phyloP scores from a whole-genome alignment of 495 filamentous ascomycete genomes.

The Penicillium chermesinum region DNA sequence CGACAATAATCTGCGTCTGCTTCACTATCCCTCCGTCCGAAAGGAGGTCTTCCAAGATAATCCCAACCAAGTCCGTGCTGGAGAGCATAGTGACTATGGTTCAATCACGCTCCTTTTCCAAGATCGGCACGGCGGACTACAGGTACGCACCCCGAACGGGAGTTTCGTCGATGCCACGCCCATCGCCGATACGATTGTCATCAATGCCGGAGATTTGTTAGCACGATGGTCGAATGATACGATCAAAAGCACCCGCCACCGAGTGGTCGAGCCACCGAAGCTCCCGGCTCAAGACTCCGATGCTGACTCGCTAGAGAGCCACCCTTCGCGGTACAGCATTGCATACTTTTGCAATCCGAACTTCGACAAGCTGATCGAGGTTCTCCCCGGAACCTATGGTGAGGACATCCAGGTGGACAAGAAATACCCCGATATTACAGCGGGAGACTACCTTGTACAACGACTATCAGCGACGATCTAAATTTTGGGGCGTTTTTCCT shows the following conservation, averaged over 20 bases:
- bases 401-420: constrained; percentile 54
- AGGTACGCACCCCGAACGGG: constrained; percentile 73
- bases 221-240: constrained; percentile 87
- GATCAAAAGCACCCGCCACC: constrained; percentile 82
- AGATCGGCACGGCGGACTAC: constrained; percentile 73
- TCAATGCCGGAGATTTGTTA: constrained; percentile 88
- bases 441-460: constrained; percentile 77
- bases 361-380: constrained; percentile 70
- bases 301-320: constrained; percentile 18
- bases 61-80: constrained; percentile 72
- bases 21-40: constrained; percentile 77
- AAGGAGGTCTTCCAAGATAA: constrained; percentile 66
- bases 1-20: constrained; percentile 81
- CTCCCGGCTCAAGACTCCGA: constrained; percentile 10
- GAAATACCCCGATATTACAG: constrained; percentile 75
- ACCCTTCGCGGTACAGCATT: constrained; percentile 48
- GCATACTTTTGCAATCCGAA: constrained; percentile 93
- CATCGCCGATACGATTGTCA: constrained; percentile 75
- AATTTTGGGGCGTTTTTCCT: no score
- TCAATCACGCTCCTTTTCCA: constrained; percentile 88
- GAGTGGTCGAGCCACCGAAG: constrained; percentile 77
- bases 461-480: constrained; percentile 62
- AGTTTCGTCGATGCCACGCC: constrained; percentile 80
- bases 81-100: constrained; percentile 86
- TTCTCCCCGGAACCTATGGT: constrained; percentile 78